Percentiles rank a stretch among this genome's conserved stretches.
Evolutionary conservation across 2,329 filamentous ascomycete genomes (phyloP).

Genomic region (Phoma sp.): DNA sequence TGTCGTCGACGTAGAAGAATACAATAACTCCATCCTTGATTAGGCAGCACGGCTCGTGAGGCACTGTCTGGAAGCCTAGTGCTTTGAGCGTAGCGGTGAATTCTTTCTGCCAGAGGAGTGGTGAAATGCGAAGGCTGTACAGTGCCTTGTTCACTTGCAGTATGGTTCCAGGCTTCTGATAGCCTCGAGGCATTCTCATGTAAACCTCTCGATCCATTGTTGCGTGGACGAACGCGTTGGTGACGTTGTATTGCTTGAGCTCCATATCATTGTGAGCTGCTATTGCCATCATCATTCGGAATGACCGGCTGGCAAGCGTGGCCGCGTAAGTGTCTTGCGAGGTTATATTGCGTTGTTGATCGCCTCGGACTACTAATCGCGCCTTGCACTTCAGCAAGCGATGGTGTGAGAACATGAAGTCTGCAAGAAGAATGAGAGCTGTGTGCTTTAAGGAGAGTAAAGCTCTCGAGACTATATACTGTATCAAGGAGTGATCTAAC

Average conservation of each 20-base stretch:
- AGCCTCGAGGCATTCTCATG: too few species aligned
- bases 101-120: constrained; percentile 4
- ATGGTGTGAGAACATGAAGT: too few species aligned
- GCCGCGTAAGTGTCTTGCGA: too few species aligned
- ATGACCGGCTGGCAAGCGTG: constrained; percentile 6
- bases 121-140: constrained; percentile 9
- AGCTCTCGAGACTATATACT: too few species aligned
- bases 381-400: too few species aligned
- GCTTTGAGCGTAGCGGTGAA: background rate
- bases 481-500: too few species aligned
- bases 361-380: too few species aligned
- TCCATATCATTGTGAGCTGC: background rate
- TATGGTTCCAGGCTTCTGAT: too few species aligned
- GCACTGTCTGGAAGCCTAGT: constrained; percentile 7
- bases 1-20: too few species aligned
- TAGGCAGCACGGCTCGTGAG: constrained; percentile 13
- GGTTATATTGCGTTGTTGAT: background rate
- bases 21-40: constrained; percentile 8
- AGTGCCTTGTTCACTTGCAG: too few species aligned
- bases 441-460: too few species aligned
- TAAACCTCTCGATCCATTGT: constrained; percentile 6
- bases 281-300: background rate
- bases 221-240: constrained; percentile 10
- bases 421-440: too few species aligned
- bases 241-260: constrained; percentile 9